These are phyloP conservation scores for Rubus parviflorus DNA, from an alignment of 306 rosid genomes.

Conservation along the genomic window DNA sequence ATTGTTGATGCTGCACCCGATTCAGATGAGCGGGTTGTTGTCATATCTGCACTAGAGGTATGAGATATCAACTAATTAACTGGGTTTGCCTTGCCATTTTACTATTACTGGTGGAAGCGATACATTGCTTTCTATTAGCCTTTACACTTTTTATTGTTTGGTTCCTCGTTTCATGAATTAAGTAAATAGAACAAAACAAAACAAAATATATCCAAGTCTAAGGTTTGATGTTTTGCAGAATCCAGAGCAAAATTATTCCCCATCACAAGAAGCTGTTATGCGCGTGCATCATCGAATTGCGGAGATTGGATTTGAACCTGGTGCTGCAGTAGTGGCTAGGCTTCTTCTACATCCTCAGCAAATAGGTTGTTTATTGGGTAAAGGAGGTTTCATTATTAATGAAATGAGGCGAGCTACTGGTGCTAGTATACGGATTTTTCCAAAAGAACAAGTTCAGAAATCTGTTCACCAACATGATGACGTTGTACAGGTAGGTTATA, in stretches of 20 bases:
- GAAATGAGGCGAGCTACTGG: constrained; percentile 87
- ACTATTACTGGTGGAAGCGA: not conserved
- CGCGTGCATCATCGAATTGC: constrained; percentile 74
- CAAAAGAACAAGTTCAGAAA: constrained; percentile 67
- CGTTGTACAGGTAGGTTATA: constrained; percentile 72
- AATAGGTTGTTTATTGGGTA: constrained; percentile 79
- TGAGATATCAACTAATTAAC: constrained; percentile 22
- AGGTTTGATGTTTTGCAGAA: constrained; percentile 47
- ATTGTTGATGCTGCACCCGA: constrained; percentile 69
- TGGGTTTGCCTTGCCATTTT: constrained; percentile 17
- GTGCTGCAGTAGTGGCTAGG: constrained; percentile 70
- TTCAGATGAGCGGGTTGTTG: constrained; percentile 73
- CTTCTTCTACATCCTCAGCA: constrained; percentile 80
- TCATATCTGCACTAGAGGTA: constrained; percentile 87
- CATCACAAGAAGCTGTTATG: constrained; percentile 85
- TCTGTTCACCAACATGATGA: constrained; percentile 58
- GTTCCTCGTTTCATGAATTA: not conserved
- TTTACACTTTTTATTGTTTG: not conserved
- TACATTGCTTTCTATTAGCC: not conserved
- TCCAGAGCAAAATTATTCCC: constrained; percentile 73
- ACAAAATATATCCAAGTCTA: constrained; percentile 9
- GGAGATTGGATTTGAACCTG: constrained; percentile 80
- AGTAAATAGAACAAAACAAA: not conserved
- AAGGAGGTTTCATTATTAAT: constrained; percentile 72
- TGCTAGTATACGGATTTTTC: constrained; percentile 74